Evolutionary conservation across 2,329 filamentous ascomycete genomes (phyloP).

Genomic region (Lasiodiplodia hormozganensis): DNA sequence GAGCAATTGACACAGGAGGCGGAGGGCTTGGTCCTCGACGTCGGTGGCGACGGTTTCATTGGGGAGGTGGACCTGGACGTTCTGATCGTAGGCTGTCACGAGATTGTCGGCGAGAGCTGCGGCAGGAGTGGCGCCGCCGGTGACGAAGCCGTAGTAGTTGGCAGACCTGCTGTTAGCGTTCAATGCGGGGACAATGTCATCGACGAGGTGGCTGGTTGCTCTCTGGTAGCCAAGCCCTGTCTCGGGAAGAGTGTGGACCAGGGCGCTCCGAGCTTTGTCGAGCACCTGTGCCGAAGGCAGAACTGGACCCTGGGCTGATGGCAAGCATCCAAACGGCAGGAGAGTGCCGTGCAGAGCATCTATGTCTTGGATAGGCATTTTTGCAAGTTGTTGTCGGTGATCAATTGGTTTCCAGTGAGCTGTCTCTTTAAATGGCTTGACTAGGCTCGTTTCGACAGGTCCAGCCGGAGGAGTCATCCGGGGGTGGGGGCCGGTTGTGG

Average conservation of each 20-base stretch:
- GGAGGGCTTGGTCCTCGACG: constrained; percentile 75
- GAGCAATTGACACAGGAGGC: constrained; percentile 73
- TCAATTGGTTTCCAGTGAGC: background rate
- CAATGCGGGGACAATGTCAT: constrained; percentile 63
- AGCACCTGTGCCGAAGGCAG: constrained; percentile 44
- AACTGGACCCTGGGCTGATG: constrained; percentile 35
- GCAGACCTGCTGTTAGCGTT: constrained; percentile 65
- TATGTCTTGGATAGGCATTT: constrained; percentile 1
- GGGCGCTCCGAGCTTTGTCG: constrained; percentile 40
- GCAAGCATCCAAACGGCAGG: background rate
- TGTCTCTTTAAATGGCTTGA: background rate
- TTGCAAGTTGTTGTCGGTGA: background rate
- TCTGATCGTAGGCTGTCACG: constrained; percentile 83
- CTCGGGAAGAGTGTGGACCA: constrained; percentile 47
- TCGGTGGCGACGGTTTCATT: constrained; percentile 76
- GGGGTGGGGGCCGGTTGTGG: no score
- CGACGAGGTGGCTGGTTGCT: constrained; percentile 52
- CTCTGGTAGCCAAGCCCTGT: constrained; percentile 53
- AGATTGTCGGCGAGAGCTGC: constrained; percentile 84
- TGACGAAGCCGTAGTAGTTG: constrained; percentile 87
- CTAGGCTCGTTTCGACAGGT: constrained; percentile 10
- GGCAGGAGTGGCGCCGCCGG: constrained; percentile 78
- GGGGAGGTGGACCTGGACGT: constrained; percentile 81
- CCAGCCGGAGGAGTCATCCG: constrained; percentile 12
- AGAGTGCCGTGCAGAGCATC: background rate